Conservation (phyloP, 2,329 filamentous ascomycete species). For the Fusarium abutilonis region DNA sequence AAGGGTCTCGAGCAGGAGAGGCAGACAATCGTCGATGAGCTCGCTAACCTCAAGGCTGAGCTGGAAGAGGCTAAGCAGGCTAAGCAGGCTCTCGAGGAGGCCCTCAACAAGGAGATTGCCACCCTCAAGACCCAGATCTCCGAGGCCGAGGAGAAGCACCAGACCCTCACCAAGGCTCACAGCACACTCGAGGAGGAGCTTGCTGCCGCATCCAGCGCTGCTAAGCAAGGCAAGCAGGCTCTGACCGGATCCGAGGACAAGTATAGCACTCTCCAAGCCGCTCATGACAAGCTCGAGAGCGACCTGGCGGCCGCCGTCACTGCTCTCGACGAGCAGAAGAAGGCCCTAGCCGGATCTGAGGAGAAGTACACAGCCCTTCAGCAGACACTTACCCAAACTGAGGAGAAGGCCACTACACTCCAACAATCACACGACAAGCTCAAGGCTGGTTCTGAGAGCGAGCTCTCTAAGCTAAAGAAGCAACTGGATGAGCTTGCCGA, state of each 20-base stretch:
- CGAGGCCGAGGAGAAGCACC: constrained; percentile 48
- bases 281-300: constrained; percentile 44
- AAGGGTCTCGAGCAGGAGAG: constrained; percentile 44
- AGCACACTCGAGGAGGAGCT: constrained; percentile 48
- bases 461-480: constrained; percentile 45
- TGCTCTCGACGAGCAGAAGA: constrained; percentile 45
- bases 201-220: constrained; percentile 42
- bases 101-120: constrained; percentile 46
- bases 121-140: constrained; percentile 50
- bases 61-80: constrained; percentile 50
- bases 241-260: constrained; percentile 45
- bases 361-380: constrained; percentile 44
- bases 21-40: constrained; percentile 48
- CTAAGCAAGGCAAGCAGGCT: constrained; percentile 45
- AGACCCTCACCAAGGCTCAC: constrained; percentile 46
- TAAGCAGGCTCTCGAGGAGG: constrained; percentile 48
- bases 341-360: constrained; percentile 43
- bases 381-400: constrained; percentile 39
- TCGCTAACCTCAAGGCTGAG: constrained; percentile 48
- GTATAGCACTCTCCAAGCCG: constrained; percentile 41
- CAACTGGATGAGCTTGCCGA: constrained; percentile 48
- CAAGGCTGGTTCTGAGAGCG: constrained; percentile 45
- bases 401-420: constrained; percentile 43
- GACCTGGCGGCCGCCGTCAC: constrained; percentile 43
- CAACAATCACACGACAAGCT: constrained; percentile 46